These are phyloP conservation scores for Ustilago hordei DNA, from an alignment of 1,284 basidiomycete genomes.

Conservation along the genomic window DNA sequence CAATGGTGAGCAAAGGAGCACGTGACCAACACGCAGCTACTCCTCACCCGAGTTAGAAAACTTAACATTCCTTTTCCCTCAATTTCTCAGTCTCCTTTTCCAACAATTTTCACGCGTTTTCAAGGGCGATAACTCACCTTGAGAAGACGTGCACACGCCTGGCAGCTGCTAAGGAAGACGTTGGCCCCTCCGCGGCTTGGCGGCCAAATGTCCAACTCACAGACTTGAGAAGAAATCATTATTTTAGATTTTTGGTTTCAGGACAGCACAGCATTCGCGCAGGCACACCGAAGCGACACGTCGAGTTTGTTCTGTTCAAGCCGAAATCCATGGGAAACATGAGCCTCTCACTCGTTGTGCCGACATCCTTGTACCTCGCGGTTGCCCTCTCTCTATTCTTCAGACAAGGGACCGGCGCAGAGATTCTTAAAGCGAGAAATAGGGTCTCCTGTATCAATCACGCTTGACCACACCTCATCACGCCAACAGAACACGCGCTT, in stretches of 20 bases:
- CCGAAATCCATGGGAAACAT: too few relatives aligned
- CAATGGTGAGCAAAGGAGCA: too few relatives aligned
- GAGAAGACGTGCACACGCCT: too few relatives aligned
- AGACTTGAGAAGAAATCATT: background rate
- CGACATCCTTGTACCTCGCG: background rate
- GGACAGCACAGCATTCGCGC: constrained; percentile 1
- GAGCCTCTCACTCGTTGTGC: background rate
- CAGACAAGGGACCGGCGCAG: constrained; percentile 2
- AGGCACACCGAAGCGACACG: background rate
- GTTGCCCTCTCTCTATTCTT: background rate
- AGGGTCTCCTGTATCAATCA: too few relatives aligned
- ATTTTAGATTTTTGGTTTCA: background rate
- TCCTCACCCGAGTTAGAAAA: too few relatives aligned
- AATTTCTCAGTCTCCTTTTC: too few relatives aligned
- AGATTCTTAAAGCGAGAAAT: background rate
- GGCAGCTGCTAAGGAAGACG: background rate
- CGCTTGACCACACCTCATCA: background rate
- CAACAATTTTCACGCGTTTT: too few relatives aligned
- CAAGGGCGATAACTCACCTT: too few relatives aligned
- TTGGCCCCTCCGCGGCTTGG: background rate
- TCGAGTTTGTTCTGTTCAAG: background rate
- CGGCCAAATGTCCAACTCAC: background rate
- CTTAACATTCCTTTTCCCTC: too few relatives aligned
- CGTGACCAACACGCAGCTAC: too few relatives aligned
- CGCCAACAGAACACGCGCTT: background rate